Base-by-base conservation (phyloP, 1,139 yeast genomes). In the Debaryomyces psychrophilus region DNA sequence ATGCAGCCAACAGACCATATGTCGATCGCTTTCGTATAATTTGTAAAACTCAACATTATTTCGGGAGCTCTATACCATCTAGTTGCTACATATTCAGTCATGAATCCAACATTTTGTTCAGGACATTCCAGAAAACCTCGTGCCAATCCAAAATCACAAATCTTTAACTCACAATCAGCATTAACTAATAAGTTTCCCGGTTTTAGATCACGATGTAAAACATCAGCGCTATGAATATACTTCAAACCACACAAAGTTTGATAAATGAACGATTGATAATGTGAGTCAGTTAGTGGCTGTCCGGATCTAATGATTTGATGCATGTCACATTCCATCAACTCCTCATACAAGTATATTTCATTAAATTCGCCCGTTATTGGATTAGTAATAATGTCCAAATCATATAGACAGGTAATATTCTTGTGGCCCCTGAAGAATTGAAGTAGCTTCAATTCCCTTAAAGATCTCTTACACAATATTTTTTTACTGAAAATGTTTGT, bases 1-100 rank as follows among this genome's bases (percentile, higher is more conserved):
- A 93, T 92, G 69, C 99, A 93, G 1, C 99, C 99, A 23, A 92
- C 95, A 0, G 97, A 89, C 99, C 99, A 93, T 45, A 93, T 79
- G 64, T 93, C 99, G 50, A 93, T 92, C 22, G 99, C 97, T 69
- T 90, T 90, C 5, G 97, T 87, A 68, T 93, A 93, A 51, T 90
- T 87, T 60, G 93, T 93, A 67, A 89, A 90, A 57, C 95, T 85
- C 47, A 93, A 77, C 93, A 93, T 93, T 65, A 93, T 90, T 64
- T 93, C 99, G 1, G 99, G 99, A 0, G 99, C 99, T 55, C 99
- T 80, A 68, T 93, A 93, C 76, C 93, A 95, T 60, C 99, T 73
- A 3, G 99, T 93, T 15, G 96, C 87, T 14, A 93, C 99, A 66
- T 93, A 93, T 27, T 99, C 99, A 1, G 99, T 93, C 99, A 93